These are phyloP conservation scores for Juglanconis sp. DNA, from an alignment of 2,329 filamentous ascomycete species.

Conservation along the genomic window DNA sequence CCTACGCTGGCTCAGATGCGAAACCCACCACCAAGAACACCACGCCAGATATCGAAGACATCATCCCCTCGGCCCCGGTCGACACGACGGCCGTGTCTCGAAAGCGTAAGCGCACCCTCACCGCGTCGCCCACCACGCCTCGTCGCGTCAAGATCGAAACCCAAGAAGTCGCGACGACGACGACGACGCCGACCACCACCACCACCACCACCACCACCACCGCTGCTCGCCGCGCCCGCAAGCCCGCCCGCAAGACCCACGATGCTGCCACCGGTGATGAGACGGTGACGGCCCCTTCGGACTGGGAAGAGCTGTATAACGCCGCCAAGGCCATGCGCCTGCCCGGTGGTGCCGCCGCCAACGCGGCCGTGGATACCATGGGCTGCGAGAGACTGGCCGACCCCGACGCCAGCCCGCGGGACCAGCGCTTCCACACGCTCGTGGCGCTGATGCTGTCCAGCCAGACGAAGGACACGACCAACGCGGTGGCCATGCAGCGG, in stretches of 20 bases:
- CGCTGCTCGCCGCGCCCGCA: constrained; percentile 21
- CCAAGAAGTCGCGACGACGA: no score
- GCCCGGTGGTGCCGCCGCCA: constrained; percentile 49
- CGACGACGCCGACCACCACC: not conserved
- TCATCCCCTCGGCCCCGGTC: constrained; percentile 20
- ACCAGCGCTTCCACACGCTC: constrained; percentile 79
- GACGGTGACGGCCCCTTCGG: constrained; percentile 60
- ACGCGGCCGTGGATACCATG: constrained; percentile 96
- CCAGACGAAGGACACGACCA: constrained; percentile 92
- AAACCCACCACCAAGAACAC: constrained; percentile 23
- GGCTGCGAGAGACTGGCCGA: constrained; percentile 78
- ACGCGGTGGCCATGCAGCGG: constrained; percentile 74
- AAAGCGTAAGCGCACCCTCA: constrained; percentile 28
- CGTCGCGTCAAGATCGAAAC: not conserved
- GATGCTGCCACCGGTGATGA: constrained; percentile 23
- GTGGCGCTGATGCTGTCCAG: constrained; percentile 86
- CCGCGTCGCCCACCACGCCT: not conserved
- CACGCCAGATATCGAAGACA: constrained; percentile 32
- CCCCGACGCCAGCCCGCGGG: constrained; percentile 43
- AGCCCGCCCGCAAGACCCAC: constrained; percentile 36
- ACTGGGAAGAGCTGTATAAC: constrained; percentile 82
- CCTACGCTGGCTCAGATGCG: constrained; percentile 30
- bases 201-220: constrained; percentile 17
- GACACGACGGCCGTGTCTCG: constrained; percentile 19
- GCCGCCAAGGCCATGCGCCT: constrained; percentile 73